These are phyloP conservation scores for Fusarium annulatum DNA, from an alignment of 2,329 filamentous ascomycete genomes.

Conservation along the genomic window DNA sequence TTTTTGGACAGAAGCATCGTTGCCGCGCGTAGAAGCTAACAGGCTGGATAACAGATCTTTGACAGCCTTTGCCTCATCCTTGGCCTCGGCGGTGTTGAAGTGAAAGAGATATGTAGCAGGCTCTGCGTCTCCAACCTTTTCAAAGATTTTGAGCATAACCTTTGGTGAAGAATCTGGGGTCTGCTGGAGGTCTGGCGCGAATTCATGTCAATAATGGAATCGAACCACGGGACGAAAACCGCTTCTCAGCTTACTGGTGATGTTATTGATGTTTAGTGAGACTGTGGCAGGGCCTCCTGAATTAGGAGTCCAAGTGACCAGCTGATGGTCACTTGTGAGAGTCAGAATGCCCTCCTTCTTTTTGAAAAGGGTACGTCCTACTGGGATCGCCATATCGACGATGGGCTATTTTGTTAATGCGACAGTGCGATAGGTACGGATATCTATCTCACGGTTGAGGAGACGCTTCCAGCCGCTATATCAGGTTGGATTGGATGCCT, in stretches of 20 bases:
- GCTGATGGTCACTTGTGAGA: slow-evolving; percentile 77
- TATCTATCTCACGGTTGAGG: not conserved
- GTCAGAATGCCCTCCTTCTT: slow-evolving; percentile 92
- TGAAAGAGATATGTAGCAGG: slow-evolving; percentile 84
- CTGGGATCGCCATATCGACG: slow-evolving; percentile 65
- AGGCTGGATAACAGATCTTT: slow-evolving; percentile 83
- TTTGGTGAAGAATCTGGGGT: slow-evolving; percentile 89
- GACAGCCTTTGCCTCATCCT: slow-evolving; percentile 84
- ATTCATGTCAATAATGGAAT: slow-evolving; percentile 12
- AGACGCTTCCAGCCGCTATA: not conserved
- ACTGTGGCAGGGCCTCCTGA: slow-evolving; percentile 72
- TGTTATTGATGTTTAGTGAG: slow-evolving; percentile 77
- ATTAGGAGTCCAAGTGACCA: slow-evolving; percentile 83
- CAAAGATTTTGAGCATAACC: slow-evolving; percentile 94
- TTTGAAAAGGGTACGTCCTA: slow-evolving; percentile 83
- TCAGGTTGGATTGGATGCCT: not conserved
- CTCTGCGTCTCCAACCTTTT: slow-evolving; percentile 70
- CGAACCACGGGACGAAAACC: not conserved
- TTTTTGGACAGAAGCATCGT: slow-evolving; percentile 63
- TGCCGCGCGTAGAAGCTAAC: slow-evolving; percentile 75
- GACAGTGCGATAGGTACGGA: not conserved
- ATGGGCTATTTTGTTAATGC: not conserved
- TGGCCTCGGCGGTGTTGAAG: slow-evolving; percentile 84
- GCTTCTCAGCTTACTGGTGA: slow-evolving; percentile 74
- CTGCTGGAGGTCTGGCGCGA: slow-evolving; percentile 82